Percentiles rank a stretch among this genome's conserved stretches.
Evolutionary conservation across 2,329 filamentous ascomycete species (phyloP).

Genomic region (Ustilaginoidea virens): DNA sequence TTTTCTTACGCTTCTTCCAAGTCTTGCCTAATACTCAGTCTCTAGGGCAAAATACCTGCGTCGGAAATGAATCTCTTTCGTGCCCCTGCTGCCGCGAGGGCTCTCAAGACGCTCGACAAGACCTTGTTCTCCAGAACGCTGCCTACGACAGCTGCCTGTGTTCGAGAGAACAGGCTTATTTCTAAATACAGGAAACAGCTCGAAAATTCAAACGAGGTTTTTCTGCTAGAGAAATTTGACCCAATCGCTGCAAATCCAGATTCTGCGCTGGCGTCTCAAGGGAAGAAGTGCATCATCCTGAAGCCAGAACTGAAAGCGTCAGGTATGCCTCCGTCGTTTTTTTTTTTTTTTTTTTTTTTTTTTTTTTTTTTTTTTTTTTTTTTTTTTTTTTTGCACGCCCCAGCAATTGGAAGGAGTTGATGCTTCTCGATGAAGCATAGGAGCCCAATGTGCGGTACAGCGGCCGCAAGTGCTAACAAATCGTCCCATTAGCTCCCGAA

Average conservation of each 20-base stretch:
- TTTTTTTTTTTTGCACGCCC: no score
- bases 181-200: constrained; percentile 53
- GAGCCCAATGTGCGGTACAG: no score
- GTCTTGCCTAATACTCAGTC: neutral
- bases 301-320: constrained; percentile 37
- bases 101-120: constrained; percentile 67
- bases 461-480: no score
- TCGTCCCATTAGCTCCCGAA: constrained; percentile 36
- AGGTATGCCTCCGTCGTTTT: constrained; percentile 23
- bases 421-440: no score
- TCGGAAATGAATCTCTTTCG: constrained; percentile 47
- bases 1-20: no score
- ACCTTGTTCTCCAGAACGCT: constrained; percentile 67
- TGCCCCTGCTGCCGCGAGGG: constrained; percentile 60
- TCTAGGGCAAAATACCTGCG: constrained; percentile 8
- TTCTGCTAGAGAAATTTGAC: constrained; percentile 47
- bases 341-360: neutral
- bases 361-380: neutral
- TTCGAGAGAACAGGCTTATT: constrained; percentile 64
- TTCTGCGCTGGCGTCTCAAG: constrained; percentile 31
- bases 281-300: constrained; percentile 46
- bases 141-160: constrained; percentile 60
- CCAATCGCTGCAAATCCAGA: constrained; percentile 50
- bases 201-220: constrained; percentile 46
- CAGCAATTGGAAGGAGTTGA: no score